Conservation (phyloP, 257 asterid genomes). For the Plantago ovata region DNA sequence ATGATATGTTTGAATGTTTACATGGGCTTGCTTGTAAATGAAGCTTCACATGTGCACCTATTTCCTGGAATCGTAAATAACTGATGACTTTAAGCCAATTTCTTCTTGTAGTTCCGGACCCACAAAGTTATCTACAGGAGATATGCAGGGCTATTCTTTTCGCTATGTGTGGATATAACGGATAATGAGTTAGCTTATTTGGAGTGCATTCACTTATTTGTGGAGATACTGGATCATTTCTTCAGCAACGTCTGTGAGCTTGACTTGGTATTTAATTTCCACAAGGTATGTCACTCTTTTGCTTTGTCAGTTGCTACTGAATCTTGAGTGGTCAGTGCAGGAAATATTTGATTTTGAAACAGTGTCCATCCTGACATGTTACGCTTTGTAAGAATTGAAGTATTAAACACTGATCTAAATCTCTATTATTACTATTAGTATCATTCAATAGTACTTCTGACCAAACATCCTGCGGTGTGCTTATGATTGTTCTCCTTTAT, state of each 20-base stretch:
- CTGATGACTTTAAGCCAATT: slow-evolving; percentile 1
- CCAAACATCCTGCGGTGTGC: too few relatives aligned
- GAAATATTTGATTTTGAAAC: slow-evolving; percentile 9
- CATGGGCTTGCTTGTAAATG: background rate
- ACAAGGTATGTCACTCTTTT: slow-evolving; percentile 59
- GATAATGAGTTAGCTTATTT: slow-evolving; percentile 90
- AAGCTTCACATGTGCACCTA: background rate
- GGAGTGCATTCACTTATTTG: slow-evolving; percentile 92
- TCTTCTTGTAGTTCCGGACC: slow-evolving; percentile 38
- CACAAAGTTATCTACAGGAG: slow-evolving; percentile 95
- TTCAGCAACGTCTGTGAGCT: slow-evolving; percentile 98
- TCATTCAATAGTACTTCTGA: too few relatives aligned
- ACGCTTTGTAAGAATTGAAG: background rate
- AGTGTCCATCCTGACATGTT: background rate
- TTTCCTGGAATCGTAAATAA: background rate
- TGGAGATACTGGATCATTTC: slow-evolving; percentile 94
- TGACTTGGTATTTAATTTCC: slow-evolving; percentile 92
- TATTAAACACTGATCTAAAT: too few relatives aligned
- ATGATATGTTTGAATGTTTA: background rate
- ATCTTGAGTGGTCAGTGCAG: background rate
- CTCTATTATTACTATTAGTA: background rate
- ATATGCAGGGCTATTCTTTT: slow-evolving; percentile 95
- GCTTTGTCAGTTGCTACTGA: slow-evolving; percentile 8
- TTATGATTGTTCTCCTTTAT: too few relatives aligned
- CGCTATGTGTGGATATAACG: slow-evolving; percentile 91